Base-by-base conservation (phyloP, 2,329 filamentous ascomycete species). In the Colletotrichum sp. region DNA sequence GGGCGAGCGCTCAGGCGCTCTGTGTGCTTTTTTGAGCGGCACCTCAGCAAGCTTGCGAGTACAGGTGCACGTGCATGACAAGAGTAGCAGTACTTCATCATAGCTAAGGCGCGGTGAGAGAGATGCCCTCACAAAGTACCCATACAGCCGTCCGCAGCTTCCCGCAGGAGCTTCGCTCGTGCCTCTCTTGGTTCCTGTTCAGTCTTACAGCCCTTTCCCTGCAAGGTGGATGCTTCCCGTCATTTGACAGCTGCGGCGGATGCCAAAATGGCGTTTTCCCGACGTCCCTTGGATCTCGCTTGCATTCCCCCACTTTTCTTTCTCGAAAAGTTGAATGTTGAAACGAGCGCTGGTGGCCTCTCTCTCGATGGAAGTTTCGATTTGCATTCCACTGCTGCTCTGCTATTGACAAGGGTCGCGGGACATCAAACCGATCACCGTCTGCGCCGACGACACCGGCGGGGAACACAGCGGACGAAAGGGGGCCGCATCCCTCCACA, bases 161-260 rank as follows among this genome's bases (percentile, higher is more conserved):
- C 13, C 10, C 26, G 15, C 44, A 34, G 21, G 4, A 24, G 16
- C 13, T 8, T 18, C 49, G 10, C 36, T 44, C 72, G 68, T 63
- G 21, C 44, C 65, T 62, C 16, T 49, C 65, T 12, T 24, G 34
- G 59, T 59, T 44, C 44, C 57, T 64, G 57, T 36, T 59, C 36
- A 30, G 55, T 32, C 55, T 68, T 64, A 39, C 65, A 36, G 59
- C 57, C 34, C n/a, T 21, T 57, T 68, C 68, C 63, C 69, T 75
- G 71, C 52, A 71, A 9, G n/a, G 75, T 71, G 75, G 75, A 62
- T 36, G 21, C 68, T 72, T 75, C 72, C 75, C 75, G 75, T 69
- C 65, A 63, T 77, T 75, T 76, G 75, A 77, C 75, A 77, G 75
- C 75, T 75, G 64, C 64, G 64, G 36, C 55, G 63, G 72, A 55